Evolutionary conservation across 2,329 filamentous ascomycete genomes (phyloP).

Genomic region (Cadophora malorum): DNA sequence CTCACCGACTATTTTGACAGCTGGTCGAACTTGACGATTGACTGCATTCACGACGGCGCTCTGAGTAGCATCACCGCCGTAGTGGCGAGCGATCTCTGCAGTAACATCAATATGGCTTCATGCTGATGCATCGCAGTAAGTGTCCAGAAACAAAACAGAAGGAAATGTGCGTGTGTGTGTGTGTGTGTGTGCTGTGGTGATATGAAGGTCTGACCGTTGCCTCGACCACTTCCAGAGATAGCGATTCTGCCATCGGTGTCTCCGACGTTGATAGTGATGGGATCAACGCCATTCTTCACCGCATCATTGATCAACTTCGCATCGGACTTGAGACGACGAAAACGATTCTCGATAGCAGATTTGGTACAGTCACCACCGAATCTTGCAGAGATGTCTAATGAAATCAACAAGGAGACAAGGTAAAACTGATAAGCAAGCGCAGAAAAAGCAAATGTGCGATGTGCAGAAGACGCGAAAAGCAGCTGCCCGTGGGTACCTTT

Average conservation of each 20-base stretch:
- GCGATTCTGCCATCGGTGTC: slow-evolving; percentile 25
- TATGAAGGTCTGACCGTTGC: slow-evolving; percentile 19
- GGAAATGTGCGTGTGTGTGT: slow-evolving; percentile 24
- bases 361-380: slow-evolving; percentile 47
- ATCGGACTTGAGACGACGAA: slow-evolving; percentile 50
- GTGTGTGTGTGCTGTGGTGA: slow-evolving; percentile 21
- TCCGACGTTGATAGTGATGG: slow-evolving; percentile 44
- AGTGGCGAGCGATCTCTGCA: slow-evolving; percentile 26
- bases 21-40: slow-evolving; percentile 45
- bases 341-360: slow-evolving; percentile 48
- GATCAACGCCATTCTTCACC: slow-evolving; percentile 44
- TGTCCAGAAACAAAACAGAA: slow-evolving; percentile 8
- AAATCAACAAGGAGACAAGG: slow-evolving; percentile 32
- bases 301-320: slow-evolving; percentile 47
- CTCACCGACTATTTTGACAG: slow-evolving; percentile 21
- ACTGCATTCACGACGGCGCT: slow-evolving; percentile 35
- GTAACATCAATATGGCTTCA: slow-evolving; percentile 8
- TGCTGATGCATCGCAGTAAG: background rate
- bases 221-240: slow-evolving; percentile 24
- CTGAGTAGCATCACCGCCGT: slow-evolving; percentile 42
- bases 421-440: slow-evolving; percentile 13
- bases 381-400: slow-evolving; percentile 33
- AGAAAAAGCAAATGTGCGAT: slow-evolving; percentile 20
- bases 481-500: slow-evolving; percentile 26
- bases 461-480: slow-evolving; percentile 6